Conservation (phyloP, 139 green algal genomes). For the Marvania coccoides region DNA sequence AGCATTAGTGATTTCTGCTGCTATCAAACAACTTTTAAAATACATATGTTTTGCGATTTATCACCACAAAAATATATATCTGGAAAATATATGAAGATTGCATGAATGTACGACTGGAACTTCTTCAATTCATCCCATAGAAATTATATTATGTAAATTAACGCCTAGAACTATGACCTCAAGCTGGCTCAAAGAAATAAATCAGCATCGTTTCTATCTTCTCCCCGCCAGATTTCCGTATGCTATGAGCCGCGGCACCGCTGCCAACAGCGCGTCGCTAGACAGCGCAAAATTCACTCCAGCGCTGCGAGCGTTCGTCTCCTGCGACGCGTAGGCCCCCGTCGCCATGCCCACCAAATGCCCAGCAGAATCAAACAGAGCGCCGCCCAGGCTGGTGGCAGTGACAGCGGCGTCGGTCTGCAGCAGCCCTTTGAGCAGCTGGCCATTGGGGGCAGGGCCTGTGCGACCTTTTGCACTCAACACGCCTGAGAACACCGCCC, state of each 20-base stretch:
- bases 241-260: slow-evolving; percentile 64
- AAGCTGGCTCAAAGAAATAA: background rate
- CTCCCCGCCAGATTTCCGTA: slow-evolving; percentile 33
- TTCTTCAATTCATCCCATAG: background rate
- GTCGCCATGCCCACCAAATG: slow-evolving; percentile 55
- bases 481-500: background rate
- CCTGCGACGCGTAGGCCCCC: slow-evolving; percentile 17
- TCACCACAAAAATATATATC: background rate
- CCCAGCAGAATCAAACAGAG: slow-evolving; percentile 68
- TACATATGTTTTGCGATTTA: too few species aligned
- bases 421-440: slow-evolving; percentile 1
- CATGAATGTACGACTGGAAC: background rate
- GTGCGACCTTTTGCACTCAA: background rate
- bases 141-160: background rate
- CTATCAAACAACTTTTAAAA: too few species aligned
- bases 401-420: slow-evolving; percentile 83
- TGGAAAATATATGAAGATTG: background rate
- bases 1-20: too few species aligned
- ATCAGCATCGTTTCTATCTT: background rate
- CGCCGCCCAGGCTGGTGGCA: slow-evolving; percentile 64
- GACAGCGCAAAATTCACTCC: slow-evolving; percentile 72
- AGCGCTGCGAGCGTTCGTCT: slow-evolving; percentile 27
- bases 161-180: background rate
- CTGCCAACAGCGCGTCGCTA: slow-evolving; percentile 33
- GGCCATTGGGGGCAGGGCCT: slow-evolving; percentile 11